phyloP scores from a whole-genome alignment of 805 yeast genomes.

The Yarrowia sp. region DNA sequence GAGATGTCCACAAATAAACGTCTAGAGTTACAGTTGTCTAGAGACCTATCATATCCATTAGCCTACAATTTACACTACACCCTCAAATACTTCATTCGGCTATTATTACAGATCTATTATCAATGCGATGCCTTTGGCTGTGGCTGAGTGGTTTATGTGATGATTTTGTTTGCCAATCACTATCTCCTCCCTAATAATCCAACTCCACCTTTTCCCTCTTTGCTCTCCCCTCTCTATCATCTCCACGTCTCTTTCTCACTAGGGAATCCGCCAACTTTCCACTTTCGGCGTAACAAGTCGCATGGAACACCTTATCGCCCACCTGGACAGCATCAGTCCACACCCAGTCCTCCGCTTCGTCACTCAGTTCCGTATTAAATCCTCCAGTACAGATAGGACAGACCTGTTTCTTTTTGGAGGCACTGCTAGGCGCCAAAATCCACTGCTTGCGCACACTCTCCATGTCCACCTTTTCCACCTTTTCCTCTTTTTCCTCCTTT shows the following conservation, averaged over 20 bases:
- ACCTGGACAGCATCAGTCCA: conserved; percentile 71
- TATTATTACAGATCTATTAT: neutral
- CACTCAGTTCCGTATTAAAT: conserved; percentile 69
- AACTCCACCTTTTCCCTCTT: conserved; percentile 31
- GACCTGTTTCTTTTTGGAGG: conserved; percentile 60
- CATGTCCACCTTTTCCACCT: conserved; percentile 41
- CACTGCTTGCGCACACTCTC: conserved; percentile 55
- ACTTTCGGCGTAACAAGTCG: conserved; percentile 74
- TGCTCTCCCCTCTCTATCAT: neutral
- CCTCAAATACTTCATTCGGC: too few species aligned
- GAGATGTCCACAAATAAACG: too few species aligned
- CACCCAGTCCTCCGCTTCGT: conserved; percentile 80
- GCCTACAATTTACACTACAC: too few species aligned
- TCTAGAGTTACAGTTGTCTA: too few species aligned
- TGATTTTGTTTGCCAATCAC: too few species aligned
- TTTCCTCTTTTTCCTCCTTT: conserved; percentile 51
- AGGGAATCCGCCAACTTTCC: conserved; percentile 41
- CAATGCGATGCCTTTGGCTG: too few species aligned
- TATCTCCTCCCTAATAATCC: neutral
- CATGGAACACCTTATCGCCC: conserved; percentile 63
- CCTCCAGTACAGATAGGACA: conserved; percentile 78
- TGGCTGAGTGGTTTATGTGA: too few species aligned
- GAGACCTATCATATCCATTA: too few species aligned
- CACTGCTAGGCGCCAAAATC: conserved; percentile 71
- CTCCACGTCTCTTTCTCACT: conserved; percentile 12